Base-by-base conservation (phyloP, 116 monocot genomes). In the Zostera marina region DNA sequence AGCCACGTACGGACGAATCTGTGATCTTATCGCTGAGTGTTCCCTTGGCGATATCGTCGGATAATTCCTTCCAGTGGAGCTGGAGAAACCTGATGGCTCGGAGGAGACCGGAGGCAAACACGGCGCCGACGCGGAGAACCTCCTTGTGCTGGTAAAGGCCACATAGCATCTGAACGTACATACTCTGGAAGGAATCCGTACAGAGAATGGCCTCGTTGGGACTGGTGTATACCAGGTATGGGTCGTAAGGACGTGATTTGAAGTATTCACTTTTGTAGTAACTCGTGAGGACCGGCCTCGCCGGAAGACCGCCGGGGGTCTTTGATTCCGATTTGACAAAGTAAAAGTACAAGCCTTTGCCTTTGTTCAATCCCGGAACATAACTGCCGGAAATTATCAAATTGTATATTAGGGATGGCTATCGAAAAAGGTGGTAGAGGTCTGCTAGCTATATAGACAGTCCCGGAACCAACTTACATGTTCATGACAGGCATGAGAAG, bases 191-290 rank as follows among this genome's bases (percentile, higher is more conserved):
- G 61, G 66, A 63, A 26, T 88, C 83, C 1, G 74, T 14, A 68
- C 88, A 88, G 9, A 88, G 77, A 39, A 88, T 88, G n/a, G 80
- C 52, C 26, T 54, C 64, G 55, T 74, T 63, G 0, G 88, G 88
- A 72, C 88, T 88, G 25, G 88, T 88, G 65, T 77, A 80, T 52
- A 67, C 54, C 48, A 64, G 73, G 70, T 43, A 77, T 13, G 26
- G 56, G 70, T 75, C 74, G 70, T 72, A 69, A 5, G 77, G 70
- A 21, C 88, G 62, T 47, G 64, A 42, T 0, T 62, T 45, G 70
- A 88, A 88, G 63, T 88, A 56, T 20, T 54, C n/a, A 48, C 83
- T 82, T 58, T 83, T 82, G 75, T 88, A 88, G 74, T 88, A 88
- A 72, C 83, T 82, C 0, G 88, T 88, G 22, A 88, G 80, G n/a